Conservation (phyloP, 2,329 filamentous ascomycete species). For the Fusarium luffae region DNA sequence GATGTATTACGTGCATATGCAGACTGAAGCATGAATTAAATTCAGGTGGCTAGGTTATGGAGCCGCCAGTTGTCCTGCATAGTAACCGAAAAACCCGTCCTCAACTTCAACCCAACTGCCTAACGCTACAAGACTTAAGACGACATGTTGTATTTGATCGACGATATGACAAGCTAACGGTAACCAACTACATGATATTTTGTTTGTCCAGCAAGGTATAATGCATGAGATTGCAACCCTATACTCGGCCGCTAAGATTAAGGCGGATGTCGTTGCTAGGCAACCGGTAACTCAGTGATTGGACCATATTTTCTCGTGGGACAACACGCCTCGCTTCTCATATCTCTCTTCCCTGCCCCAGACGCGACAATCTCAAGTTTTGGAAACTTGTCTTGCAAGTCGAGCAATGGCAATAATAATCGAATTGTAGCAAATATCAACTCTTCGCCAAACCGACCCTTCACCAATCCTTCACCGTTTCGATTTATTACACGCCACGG, state of each 20-base stretch:
- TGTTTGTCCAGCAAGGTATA: not conserved
- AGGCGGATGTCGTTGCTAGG: conserved; percentile 46
- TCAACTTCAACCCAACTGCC: not conserved
- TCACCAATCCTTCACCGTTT: conserved; percentile 34
- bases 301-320: conserved; percentile 40
- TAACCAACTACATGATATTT: not conserved
- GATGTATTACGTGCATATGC: not conserved
- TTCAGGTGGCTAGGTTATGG: not conserved
- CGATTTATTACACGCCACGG: conserved; percentile 22
- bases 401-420: conserved; percentile 53
- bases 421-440: conserved; percentile 56
- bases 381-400: conserved; percentile 47
- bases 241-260: conserved; percentile 21
- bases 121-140: not conserved
- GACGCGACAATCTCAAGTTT: conserved; percentile 53
- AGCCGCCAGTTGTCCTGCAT: conserved; percentile 4
- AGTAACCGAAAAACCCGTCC: not conserved
- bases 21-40: not conserved
- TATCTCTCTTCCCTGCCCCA: conserved; percentile 37
- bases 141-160: not conserved
- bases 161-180: not conserved
- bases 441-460: conserved; percentile 21
- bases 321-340: conserved; percentile 44
- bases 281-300: conserved; percentile 49
- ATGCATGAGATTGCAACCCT: conserved; percentile 27